Conservation (phyloP, 441 rosid species). For the Pelargonium citronellum region DNA sequence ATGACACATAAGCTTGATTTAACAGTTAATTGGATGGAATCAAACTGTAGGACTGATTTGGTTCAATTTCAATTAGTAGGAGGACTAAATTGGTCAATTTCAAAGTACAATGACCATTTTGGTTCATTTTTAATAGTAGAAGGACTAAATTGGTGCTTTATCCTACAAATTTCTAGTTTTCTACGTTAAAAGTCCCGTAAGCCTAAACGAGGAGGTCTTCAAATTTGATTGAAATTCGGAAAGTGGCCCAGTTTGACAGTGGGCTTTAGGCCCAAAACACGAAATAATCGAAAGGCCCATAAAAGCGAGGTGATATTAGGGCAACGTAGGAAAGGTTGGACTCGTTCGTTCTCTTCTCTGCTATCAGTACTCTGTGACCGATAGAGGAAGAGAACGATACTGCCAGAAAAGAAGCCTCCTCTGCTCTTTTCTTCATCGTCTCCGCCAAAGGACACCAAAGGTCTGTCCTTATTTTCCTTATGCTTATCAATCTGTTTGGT, state of each 20-base stretch:
- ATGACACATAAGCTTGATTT: too few relatives aligned
- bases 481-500: neutral
- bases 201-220: too few relatives aligned
- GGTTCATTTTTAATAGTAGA: too few relatives aligned
- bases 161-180: too few relatives aligned
- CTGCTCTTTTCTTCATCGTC: neutral
- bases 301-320: neutral
- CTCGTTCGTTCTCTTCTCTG: neutral
- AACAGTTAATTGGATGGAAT: too few relatives aligned
- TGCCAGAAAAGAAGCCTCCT: neutral
- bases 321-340: neutral
- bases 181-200: too few relatives aligned
- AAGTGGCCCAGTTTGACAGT: neutral
- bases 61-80: too few relatives aligned
- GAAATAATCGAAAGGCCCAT: neutral
- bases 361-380: neutral
- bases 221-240: too few relatives aligned
- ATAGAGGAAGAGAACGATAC: constrained; percentile 4
- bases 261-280: neutral
- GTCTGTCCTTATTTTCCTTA: neutral
- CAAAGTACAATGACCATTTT: too few relatives aligned
- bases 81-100: too few relatives aligned
- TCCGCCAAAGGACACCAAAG: neutral
- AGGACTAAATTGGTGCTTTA: too few relatives aligned
- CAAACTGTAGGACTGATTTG: too few relatives aligned